Evolutionary conservation across 1,284 basidiomycete species (phyloP), one percentile per base, ranked within the genome.

Genomic region (Irpex lacteus): DNA sequence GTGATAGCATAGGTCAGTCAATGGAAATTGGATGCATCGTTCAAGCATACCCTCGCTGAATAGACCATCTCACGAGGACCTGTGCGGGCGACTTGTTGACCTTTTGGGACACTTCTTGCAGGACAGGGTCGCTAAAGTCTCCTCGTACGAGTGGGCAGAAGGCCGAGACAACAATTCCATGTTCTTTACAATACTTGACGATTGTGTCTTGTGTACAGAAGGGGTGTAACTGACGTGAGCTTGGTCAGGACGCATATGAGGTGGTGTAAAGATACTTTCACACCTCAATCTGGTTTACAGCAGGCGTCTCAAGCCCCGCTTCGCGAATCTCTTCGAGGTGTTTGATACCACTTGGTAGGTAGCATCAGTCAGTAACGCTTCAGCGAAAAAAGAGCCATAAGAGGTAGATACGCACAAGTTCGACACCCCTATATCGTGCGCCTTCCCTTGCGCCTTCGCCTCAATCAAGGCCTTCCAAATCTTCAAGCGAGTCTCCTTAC

Each of bases 261-360:
- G 19, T 37, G 15, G 7, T 11, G 47, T 49, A 13, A 38, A 19
- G 49, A 60, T 19, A 19, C 8, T 9, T 26, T 8, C 50, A 52
- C 54, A 85, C 88, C 80, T 95, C 90, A 62, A 96, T 87, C 72
- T 96, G 94, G 74, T 95, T 94, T 56, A 95, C 85, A 1, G 86
- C 79, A 1, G 94, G 93, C 71, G 81, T 75, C 68, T 84, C 81
- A 57, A 82, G 76, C 13, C 87, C 86, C 0, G 85, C 85, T 0
- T 76, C 76, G 55, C 79, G 80, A 34, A 96, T 86, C 70, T 92
- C 88, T 71, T 92, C 82, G 7, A 96, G 81, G 72, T 96, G 94
- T 60, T 87, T 83, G 49, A 92, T 76, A 11, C 84, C 84, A 70
- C 90, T 92, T 90, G 8, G 2, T 32, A 15, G 2, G 32, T 38